Evolutionary conservation across 179 eudicot genomes (phyloP).

Genomic region (Drosera spatulata): DNA sequence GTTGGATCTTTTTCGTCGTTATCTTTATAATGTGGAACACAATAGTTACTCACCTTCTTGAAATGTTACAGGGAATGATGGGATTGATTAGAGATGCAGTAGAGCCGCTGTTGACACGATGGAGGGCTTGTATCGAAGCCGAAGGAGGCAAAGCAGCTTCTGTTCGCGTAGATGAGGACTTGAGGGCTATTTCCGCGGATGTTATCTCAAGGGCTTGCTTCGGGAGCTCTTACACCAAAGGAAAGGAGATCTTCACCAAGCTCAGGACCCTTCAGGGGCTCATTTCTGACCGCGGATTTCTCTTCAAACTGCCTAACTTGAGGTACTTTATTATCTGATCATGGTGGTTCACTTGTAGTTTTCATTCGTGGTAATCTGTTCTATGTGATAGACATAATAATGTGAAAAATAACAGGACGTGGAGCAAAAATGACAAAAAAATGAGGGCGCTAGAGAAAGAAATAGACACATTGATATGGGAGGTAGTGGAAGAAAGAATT

Average conservation of each 20-base stretch:
- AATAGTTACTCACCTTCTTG: no score
- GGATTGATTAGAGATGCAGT: slow-evolving; percentile 66
- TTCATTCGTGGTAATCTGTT: no score
- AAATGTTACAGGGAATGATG: slow-evolving; percentile 51
- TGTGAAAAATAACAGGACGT: slow-evolving; percentile 10
- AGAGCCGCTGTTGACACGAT: slow-evolving; percentile 31
- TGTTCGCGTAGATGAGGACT: slow-evolving; percentile 54
- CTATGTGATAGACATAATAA: no score
- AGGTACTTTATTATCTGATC: slow-evolving; percentile 21
- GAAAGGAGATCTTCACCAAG: slow-evolving; percentile 58
- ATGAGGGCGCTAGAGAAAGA: slow-evolving; percentile 23
- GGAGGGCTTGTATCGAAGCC: slow-evolving; percentile 40
- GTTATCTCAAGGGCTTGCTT: slow-evolving; percentile 75
- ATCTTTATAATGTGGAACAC: no score
- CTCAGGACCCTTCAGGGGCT: slow-evolving; percentile 58
- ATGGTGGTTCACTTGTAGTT: no score
- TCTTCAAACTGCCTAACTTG: slow-evolving; percentile 37
- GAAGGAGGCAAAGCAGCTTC: slow-evolving; percentile 40
- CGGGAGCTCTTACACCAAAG: slow-evolving; percentile 66
- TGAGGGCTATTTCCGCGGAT: slow-evolving; percentile 55
- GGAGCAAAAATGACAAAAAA: slow-evolving; percentile 18
- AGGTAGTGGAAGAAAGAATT: slow-evolving; percentile 32
- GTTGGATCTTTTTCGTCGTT: no score
- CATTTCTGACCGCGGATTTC: slow-evolving; percentile 37
- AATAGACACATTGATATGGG: slow-evolving; percentile 29